A percentile compares a stretch with the other conserved stretches of the same genome.
These are phyloP conservation scores for Graphilbum sp. DNA, from an alignment of 2,329 filamentous ascomycete genomes.

Conservation along the genomic window DNA sequence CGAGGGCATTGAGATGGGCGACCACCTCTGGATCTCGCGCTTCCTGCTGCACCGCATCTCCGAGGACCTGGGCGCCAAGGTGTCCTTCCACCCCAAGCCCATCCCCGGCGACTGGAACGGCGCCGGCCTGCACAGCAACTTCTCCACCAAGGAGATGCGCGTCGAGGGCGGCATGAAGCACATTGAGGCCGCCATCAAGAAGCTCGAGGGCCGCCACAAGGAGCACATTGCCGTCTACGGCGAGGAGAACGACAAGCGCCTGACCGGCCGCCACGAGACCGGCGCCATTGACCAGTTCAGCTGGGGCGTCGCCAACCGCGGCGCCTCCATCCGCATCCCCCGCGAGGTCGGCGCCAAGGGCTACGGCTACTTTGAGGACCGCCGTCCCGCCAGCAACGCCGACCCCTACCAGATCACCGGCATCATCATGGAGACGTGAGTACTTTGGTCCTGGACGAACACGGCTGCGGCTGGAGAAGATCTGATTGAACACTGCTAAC, in stretches of 20 bases:
- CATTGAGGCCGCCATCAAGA: conserved; percentile 78
- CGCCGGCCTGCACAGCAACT: conserved; percentile 58
- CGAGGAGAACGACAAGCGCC: conserved; percentile 86
- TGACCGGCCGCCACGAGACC: conserved; percentile 90
- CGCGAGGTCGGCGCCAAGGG: conserved; percentile 55
- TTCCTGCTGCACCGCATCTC: conserved; percentile 66
- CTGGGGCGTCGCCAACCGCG: conserved; percentile 91
- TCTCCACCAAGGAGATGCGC: conserved; percentile 80
- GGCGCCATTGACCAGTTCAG: conserved; percentile 85
- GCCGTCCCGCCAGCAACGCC: conserved; percentile 57
- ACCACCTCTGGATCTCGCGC: conserved; percentile 88
- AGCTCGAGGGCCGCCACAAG: conserved; percentile 58
- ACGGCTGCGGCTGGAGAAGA: too few relatives aligned
- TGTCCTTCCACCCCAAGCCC: conserved; percentile 91
- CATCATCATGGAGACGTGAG: conserved; percentile 18
- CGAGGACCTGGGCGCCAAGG: conserved; percentile 92
- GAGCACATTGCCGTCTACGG: conserved; percentile 87
- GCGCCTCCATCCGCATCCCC: conserved; percentile 72
- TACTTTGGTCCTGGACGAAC: conserved; percentile 2
- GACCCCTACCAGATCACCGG: conserved; percentile 56
- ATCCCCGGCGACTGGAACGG: conserved; percentile 94
- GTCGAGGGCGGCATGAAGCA: conserved; percentile 85
- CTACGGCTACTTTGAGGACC: conserved; percentile 46
- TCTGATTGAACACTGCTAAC: background rate
- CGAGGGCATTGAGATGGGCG: conserved; percentile 44